These are phyloP conservation scores for Amanita rubescens DNA, from an alignment of 768 basidiomycete genomes.

Conservation along the genomic window DNA sequence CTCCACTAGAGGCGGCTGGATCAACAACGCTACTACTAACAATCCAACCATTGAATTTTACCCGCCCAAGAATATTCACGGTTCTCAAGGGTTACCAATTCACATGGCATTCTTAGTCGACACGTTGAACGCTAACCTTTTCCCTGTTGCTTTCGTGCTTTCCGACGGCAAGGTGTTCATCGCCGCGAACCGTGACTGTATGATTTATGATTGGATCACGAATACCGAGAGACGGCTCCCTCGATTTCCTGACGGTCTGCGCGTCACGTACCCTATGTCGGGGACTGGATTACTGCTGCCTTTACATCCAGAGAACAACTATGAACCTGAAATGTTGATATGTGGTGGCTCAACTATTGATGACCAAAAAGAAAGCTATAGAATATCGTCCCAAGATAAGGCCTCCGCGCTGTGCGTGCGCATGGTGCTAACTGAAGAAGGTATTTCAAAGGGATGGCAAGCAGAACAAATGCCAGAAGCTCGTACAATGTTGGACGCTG, in stretches of 20 bases:
- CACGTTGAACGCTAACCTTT: constrained; percentile 77
- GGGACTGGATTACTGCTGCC: constrained; percentile 72
- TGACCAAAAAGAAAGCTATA: constrained; percentile 49
- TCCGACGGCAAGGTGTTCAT: constrained; percentile 68
- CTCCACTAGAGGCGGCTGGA: constrained; percentile 78
- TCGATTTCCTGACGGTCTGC: constrained; percentile 65
- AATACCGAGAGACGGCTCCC: constrained; percentile 60
- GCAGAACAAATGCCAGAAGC: constrained; percentile 69
- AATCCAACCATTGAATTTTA: constrained; percentile 80
- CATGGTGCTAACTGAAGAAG: constrained; percentile 54
- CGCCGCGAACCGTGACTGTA: constrained; percentile 72
- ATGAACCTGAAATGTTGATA: constrained; percentile 61
- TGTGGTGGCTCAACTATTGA: constrained; percentile 71
- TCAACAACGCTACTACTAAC: constrained; percentile 73
- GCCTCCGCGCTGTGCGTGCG: constrained; percentile 72
- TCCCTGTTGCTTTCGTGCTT: constrained; percentile 67
- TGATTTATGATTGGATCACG: constrained; percentile 69
- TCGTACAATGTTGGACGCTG: constrained; percentile 74
- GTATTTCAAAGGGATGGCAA: constrained; percentile 65
- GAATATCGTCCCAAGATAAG: constrained; percentile 64
- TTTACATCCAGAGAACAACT: constrained; percentile 52
- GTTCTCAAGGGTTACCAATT: constrained; percentile 61
- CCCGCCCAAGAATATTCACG: constrained; percentile 69
- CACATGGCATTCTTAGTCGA: constrained; percentile 54
- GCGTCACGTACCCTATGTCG: constrained; percentile 79